Base-by-base conservation (phyloP, 2,329 filamentous ascomycete genomes). In the Falciphora oryzae region DNA sequence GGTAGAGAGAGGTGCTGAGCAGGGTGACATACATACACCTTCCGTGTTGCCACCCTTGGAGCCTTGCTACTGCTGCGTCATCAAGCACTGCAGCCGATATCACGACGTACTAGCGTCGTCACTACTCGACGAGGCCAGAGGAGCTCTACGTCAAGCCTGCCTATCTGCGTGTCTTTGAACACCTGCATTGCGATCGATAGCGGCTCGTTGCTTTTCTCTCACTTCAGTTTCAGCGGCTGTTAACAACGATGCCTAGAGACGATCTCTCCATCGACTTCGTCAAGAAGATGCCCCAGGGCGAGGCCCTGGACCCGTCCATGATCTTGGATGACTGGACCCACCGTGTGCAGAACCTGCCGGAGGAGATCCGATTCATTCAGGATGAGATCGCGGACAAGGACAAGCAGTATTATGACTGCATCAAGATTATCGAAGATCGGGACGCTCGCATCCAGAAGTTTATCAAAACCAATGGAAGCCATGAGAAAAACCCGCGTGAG, bases 361-460 rank as follows among this genome's bases (percentile, higher is more conserved):
- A 91, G 68, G 91, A 95, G 77, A 88, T 95, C 66, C 88, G 89
- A 27, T 93, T 93, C 78, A 83, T 94, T 67, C 89, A 93, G 72
- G 91, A 93, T 73, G 91, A 95, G 77, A 91, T 94, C 68, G 82
- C 87, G 72, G 89, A 91, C 73, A 94, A 93, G 75, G 91, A 96
- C 74, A 83, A 85, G 62, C 82, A 87, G 68, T 89, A 91, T 69
- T 81, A 85, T 72, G 87, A 91, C 61, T 88, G 89, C 73, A 80
- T 88, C 65, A 83, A 85, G 67, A 83, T 85, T 68, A 91, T 93
- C 72, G 84, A 87, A 57, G 87, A 89, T 65, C 87, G 89, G 68
- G 91, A 96, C 72, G 83, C 77, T 63, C 88, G 88, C 72, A 86
- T 95, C 57, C 91, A 96, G 73, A 92, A 90, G 76, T 93, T 88